A percentile compares a stretch with the other conserved stretches of the same genome.
Conservation (phyloP, 345 rosid species). For the Euphorbia tirucalli region DNA sequence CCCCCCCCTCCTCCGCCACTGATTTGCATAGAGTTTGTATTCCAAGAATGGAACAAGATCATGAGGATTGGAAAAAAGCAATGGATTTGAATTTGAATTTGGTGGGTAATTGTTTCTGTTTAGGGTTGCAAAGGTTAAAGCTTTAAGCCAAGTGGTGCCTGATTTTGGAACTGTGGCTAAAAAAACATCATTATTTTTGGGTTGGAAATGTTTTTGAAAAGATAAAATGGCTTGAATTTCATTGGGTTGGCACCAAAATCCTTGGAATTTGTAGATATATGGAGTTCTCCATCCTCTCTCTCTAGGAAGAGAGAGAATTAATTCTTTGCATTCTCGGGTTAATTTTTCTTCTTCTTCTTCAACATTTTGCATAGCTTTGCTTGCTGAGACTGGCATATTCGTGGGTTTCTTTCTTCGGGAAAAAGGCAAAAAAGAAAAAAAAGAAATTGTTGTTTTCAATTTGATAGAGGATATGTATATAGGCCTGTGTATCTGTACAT, state of each 20-base stretch:
- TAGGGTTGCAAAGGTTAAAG: constrained; percentile 24
- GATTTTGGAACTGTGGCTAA: constrained; percentile 38
- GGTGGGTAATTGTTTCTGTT: constrained; percentile 18
- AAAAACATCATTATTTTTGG: constrained; percentile 27
- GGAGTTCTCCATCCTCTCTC: constrained; percentile 72
- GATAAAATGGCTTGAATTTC: constrained; percentile 52
- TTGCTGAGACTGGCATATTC: constrained; percentile 4
- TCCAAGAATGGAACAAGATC: constrained; percentile 43
- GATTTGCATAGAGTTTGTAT: constrained; percentile 20
- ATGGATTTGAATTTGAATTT: constrained; percentile 8
- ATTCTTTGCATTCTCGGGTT: constrained; percentile 47
- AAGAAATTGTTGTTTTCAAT: no score
- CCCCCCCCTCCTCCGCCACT: no score
- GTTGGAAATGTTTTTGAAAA: constrained; percentile 35
- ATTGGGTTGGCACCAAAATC: constrained; percentile 66
- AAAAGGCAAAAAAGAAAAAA: no score
- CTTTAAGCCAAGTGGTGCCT: constrained; percentile 49
- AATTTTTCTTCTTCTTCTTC: constrained; percentile 28
- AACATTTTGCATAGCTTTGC: neutral
- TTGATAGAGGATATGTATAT: no score
- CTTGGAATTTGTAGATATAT: constrained; percentile 51
- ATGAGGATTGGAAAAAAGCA: constrained; percentile 36
- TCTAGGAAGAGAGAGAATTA: constrained; percentile 54
- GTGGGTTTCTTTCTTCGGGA: no score
- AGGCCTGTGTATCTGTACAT: no score